Evolutionary conservation across 805 yeast species (phyloP), one percentile per base, ranked within the genome.

Genomic region (Ogataea naganishii): DNA sequence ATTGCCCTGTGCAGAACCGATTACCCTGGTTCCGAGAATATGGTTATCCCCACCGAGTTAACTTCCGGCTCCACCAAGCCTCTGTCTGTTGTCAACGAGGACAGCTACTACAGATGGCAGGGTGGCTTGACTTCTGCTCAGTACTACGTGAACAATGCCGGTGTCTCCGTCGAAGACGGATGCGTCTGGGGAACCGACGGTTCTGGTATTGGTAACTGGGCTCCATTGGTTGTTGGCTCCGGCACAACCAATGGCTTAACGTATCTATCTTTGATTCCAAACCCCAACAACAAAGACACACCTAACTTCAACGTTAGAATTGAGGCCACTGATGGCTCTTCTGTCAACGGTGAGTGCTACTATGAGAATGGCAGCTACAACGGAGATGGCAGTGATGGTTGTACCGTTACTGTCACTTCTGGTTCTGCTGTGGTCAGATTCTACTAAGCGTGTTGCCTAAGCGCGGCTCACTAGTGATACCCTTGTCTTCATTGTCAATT

Each of bases 1-100:
- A 86, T 89, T 47, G 89, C 97, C 36, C 63, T 92, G 50, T 92
- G 98, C 72, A 82, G 96, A 69, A 89, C 98, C 39, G 98, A 89
- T 60, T 89, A 89, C 75, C 98, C 98, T 53, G 98, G 98, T 66
- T 80, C 96, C 41, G 98, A 89, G 69, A 86, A 86, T 73, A 92
- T 89, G 97, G 94, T 79, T 44, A 71, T 89, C 39, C 97, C 98
- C 57, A 88, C 97, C 37, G 65, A 73, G 39, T 80, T 88, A 31
- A 57, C 55, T 20, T 81, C 80, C 36, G 95, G 95, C 47, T 47
- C 64, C 22, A 44, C 69, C 22, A 58, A 68, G 49, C 79, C 80
- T 34, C 64, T 86, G 44, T 69, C 95, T 31, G 94, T 80, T 43
- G 96, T 88, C 40, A 70, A 85, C 58, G 72, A 75, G 54, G 79